Evolutionary conservation across 2,329 filamentous ascomycete genomes (phyloP).

Genomic region (Penicillium decumbens): DNA sequence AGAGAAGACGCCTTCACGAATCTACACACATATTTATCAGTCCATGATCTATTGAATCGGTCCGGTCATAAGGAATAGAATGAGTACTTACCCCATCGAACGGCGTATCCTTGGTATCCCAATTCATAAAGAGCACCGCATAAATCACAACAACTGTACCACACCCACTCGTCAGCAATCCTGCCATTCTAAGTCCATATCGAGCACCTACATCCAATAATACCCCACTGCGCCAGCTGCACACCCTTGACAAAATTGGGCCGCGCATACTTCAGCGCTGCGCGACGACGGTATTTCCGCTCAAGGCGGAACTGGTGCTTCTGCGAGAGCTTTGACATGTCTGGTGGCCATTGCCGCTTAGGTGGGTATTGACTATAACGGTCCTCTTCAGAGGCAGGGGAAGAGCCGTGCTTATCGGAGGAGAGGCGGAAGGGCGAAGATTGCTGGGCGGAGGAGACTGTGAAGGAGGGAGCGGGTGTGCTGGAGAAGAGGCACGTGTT

Average conservation of each 20-base stretch:
- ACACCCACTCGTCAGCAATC: constrained; percentile 10
- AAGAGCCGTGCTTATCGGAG: constrained; percentile 17
- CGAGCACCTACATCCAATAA: constrained; percentile 46
- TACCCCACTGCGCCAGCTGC: constrained; percentile 54
- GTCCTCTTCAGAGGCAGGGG: constrained; percentile 22
- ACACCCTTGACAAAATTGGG: constrained; percentile 56
- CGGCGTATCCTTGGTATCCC: constrained; percentile 40
- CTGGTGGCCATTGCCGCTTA: constrained; percentile 61
- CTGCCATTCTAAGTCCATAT: background rate
- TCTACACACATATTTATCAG: constrained; percentile 19
- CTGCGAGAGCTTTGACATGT: constrained; percentile 57
- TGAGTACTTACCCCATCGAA: constrained; percentile 37
- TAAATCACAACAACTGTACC: constrained; percentile 42
- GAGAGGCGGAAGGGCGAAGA: constrained; percentile 23
- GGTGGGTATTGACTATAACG: constrained; percentile 56
- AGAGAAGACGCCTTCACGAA: constrained; percentile 34
- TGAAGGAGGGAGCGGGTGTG: constrained; percentile 12
- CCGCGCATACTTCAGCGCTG: constrained; percentile 57
- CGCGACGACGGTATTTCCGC: constrained; percentile 59
- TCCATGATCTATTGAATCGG: background rate
- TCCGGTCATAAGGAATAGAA: background rate
- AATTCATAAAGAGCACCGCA: constrained; percentile 44
- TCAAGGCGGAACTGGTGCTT: constrained; percentile 66
- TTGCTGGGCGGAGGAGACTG: constrained; percentile 10
- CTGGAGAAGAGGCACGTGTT: constrained; percentile 13